Conservation (phyloP, 2,329 filamentous ascomycete genomes). For the Aspergillus brasiliensis region DNA sequence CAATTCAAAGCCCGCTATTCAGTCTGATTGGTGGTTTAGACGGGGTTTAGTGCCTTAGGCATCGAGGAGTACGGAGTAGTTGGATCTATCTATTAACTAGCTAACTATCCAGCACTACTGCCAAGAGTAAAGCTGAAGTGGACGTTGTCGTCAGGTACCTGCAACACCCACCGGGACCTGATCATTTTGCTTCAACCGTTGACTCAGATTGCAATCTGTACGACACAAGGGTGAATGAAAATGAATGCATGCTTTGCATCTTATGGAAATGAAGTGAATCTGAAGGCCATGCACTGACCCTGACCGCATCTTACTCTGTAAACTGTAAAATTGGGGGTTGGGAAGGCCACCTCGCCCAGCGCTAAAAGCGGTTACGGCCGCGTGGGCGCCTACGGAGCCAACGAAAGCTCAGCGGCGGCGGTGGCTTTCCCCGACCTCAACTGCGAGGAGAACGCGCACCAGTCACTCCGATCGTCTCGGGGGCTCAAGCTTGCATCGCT, state of each 20-base stretch:
- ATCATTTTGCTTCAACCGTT: neutral
- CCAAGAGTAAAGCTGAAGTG: neutral
- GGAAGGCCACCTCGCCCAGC: slow-evolving; percentile 17
- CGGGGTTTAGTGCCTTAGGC: neutral
- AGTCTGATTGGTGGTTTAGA: slow-evolving; percentile 5
- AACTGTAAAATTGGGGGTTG: slow-evolving; percentile 7
- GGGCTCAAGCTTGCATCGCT: slow-evolving; percentile 9
- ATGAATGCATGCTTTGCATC: neutral
- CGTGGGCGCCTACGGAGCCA: slow-evolving; percentile 26
- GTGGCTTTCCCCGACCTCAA: slow-evolving; percentile 21
- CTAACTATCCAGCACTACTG: neutral
- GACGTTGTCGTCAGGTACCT: neutral
- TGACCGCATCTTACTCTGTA: slow-evolving; percentile 9
- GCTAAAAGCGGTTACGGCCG: slow-evolving; percentile 28
- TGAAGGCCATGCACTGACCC: neutral
- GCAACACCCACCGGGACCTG: neutral
- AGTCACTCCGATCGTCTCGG: slow-evolving; percentile 13
- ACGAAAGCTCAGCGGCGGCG: slow-evolving; percentile 20
- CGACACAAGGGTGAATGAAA: neutral
- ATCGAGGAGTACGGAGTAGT: neutral
- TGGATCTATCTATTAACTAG: neutral
- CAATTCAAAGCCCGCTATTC: slow-evolving; percentile 1
- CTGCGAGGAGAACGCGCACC: slow-evolving; percentile 23
- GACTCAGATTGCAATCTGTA: neutral
- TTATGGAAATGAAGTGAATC: neutral